Base-by-base conservation (phyloP, 768 basidiomycete species). In the Leccinum boreale region DNA sequence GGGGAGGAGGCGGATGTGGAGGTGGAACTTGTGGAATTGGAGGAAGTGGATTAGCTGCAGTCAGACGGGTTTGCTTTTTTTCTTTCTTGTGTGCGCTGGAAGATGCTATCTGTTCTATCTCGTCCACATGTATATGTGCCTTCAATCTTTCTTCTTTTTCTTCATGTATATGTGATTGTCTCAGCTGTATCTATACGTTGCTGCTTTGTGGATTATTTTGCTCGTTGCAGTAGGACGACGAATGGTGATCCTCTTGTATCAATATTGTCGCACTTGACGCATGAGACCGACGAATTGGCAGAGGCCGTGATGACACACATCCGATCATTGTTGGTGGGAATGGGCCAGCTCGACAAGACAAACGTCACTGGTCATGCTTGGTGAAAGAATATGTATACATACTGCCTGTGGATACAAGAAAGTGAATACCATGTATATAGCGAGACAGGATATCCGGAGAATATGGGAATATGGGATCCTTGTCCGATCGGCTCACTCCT, bases 401-500 rank as follows among this genome's bases (percentile, higher is more conserved):
- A 21, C 45, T 45, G 36, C 31, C 19, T 11, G 50, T 55, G 52
- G 23, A 67, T 64, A 64, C 66, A 67, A 61, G 51, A 53, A 35
- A 33, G 36, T 50, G 54, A 39, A 44, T 51, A 31, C 51, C 31
- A 50, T 42, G 33, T 58, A 67, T 49, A 64, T 61, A 55, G 42
- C 35, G 55, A 57, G 50, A 59, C 42, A 57, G n/a, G 39, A 66
- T 53, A 65, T 55, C 44, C 15, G 50, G 29, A 56, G 14, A 42
- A 28, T n/a, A 49, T 60, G 28, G 24, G 50, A 28, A 64, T 67
- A 59, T 19, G 42, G 35, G 17, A 47, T 1, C 52, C 28, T 14
- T 52, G 26, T 28, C 53, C 50, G 23, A 23, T 21, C 15, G 26
- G 12, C 46, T 77, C 66, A 92, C 57, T 94, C 91, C 64, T 94